Evolutionary conservation across 441 rosid genomes (phyloP), one percentile per base, ranked within the genome.

Genomic region (Erodium texanum): DNA sequence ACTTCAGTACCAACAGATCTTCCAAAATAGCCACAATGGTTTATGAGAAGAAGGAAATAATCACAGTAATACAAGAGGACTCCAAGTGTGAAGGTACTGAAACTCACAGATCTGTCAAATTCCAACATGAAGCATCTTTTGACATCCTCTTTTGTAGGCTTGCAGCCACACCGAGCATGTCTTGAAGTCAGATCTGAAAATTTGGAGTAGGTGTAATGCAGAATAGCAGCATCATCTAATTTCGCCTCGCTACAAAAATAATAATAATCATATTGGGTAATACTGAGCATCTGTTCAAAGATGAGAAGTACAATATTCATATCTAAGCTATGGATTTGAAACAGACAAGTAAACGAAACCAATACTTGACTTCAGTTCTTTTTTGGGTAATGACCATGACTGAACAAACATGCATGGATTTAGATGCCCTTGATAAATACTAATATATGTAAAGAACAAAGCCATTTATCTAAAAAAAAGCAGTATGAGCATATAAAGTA

Each of bases 111-210:
- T 82, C 61, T 54, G 61, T 54, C 61, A 54, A 54, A 54, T 54
- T 54, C 61, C 61, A 54, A 54, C 61, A 54, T 90, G 81, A 89
- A 93, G 81, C 98, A 93, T 79, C 93, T 87, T 78, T 84, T 90
- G 66, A 90, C 92, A 83, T 87, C 96, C 50, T 85, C 95, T 75
- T 82, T 87, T 27, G 93, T 93, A 62, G 95, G 98, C 76, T 89
- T 93, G 87, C 97, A 93, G 77, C 96, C 96, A 85, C 98, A 93
- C n/a, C 93, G 94, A 83, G 89, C 86, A 71, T 87, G 92, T 76
- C 98, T 89, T 74, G 97, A 89, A 69, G 96, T 93, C 81, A 93
- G 84, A 82, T 93, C 98, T 62, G 98, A 93, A 80, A 84, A 89
- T 63, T 79, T 89, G 18, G 96, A 68, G 71, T 93, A 93, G 41